Evolutionary conservation across 345 rosid species (phyloP), one percentile per base, ranked within the genome.

Genomic region (Brassica incana): DNA sequence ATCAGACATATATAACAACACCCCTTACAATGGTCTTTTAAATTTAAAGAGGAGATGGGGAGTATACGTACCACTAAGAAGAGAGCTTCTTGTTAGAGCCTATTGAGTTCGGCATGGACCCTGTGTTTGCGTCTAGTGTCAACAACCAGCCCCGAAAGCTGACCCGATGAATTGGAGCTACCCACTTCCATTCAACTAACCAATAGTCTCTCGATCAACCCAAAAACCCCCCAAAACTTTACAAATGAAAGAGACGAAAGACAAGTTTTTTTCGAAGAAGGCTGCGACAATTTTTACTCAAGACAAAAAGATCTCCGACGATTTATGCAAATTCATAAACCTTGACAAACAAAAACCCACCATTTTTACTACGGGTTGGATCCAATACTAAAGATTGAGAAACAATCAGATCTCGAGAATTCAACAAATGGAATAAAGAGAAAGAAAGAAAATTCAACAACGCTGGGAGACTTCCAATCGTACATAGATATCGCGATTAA

Each of bases 51-150:
- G 38, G 38, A 32, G 35, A 32, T 32, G 25, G 25, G 35, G 35
- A 32, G 35, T 32, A 32, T 32, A 32, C 35, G 35, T 32, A 32
- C 5, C 35, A 5, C 35, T 67, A 88, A 80, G 80, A 85, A 89
- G 52, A 88, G 82, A 79, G 88, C 70, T 86, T 92, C 97, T 84
- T 91, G 97, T 77, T 92, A 90, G n/a, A 92, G 90, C 59, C 94
- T 88, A 80, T 89, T 91, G 65, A 92, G 82, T 80, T 92, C 90
- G 43, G 97, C 97, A 62, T 85, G 90, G 80, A 92, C 74, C 86
- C 94, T 85, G 29, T 92, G 96, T 80, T 88, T 93, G 30, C 98
- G 92, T 88, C 94, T 82, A 12, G 84, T 88, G 67, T 88, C 93
- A 72, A 65, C 72, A 73, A 75, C 79, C 71, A 84, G 85, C 29